Evolutionary conservation across 179 eudicot genomes (phyloP).

Genomic region (Pouteria campechiana): DNA sequence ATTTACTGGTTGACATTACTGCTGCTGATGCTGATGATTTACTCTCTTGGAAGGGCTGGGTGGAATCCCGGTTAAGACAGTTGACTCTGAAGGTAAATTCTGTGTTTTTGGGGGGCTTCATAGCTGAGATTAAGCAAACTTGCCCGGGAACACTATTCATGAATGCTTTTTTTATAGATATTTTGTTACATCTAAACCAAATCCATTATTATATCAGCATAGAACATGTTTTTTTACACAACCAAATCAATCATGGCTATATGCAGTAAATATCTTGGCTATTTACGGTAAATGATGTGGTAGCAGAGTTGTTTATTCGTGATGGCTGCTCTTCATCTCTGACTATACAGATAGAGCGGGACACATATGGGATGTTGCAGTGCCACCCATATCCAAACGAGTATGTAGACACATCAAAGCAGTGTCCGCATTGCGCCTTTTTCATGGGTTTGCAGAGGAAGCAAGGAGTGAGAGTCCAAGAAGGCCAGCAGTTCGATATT

Average conservation of each 20-base stretch:
- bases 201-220: too few relatives aligned
- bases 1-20: constrained; percentile 67
- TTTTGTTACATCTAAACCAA: too few relatives aligned
- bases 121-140: too few relatives aligned
- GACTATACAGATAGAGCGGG: constrained; percentile 91
- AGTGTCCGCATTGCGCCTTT: constrained; percentile 54
- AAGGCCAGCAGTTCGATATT: constrained; percentile 80
- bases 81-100: constrained; percentile 60
- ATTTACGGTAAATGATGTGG: too few relatives aligned
- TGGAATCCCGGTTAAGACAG: constrained; percentile 88
- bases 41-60: constrained; percentile 96
- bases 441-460: constrained; percentile 80
- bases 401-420: constrained; percentile 44
- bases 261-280: too few relatives aligned
- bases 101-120: background rate
- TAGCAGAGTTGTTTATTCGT: too few relatives aligned
- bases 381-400: constrained; percentile 80
- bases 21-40: constrained; percentile 74
- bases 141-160: too few relatives aligned
- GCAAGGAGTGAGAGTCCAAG: constrained; percentile 60
- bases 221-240: too few relatives aligned
- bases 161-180: background rate
- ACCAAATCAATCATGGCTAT: too few relatives aligned
- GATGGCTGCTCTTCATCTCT: background rate
- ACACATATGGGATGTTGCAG: constrained; percentile 60